Percentiles rank a stretch among this genome's conserved stretches.
phyloP scores from a whole-genome alignment of 306 rosid species.

The Lupinus albus region DNA sequence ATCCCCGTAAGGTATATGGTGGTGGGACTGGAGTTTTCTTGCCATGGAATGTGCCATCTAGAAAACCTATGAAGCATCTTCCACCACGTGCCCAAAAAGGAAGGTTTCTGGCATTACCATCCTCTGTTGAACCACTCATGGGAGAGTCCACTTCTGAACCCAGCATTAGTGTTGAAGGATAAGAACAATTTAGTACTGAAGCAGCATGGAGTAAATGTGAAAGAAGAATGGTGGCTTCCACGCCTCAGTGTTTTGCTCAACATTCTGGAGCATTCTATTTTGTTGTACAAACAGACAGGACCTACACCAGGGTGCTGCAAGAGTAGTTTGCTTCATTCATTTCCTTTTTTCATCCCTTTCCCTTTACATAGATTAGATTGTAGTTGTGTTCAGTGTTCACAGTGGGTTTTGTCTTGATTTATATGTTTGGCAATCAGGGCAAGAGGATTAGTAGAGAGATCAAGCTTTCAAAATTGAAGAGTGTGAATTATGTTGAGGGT shows the following conservation, averaged over 20 bases:
- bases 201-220: slow-evolving; percentile 49
- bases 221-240: slow-evolving; percentile 44
- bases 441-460: slow-evolving; percentile 47
- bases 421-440: slow-evolving; percentile 45
- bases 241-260: slow-evolving; percentile 41
- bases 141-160: slow-evolving; percentile 69
- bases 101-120: slow-evolving; percentile 62
- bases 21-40: slow-evolving; percentile 96
- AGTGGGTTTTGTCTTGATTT: slow-evolving; percentile 25
- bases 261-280: slow-evolving; percentile 45
- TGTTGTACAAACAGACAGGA: slow-evolving; percentile 64
- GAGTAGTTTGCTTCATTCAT: slow-evolving; percentile 43
- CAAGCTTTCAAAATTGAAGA: slow-evolving; percentile 50
- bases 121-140: slow-evolving; percentile 57
- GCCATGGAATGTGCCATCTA: slow-evolving; percentile 84
- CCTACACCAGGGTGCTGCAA: slow-evolving; percentile 50
- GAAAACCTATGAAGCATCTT: slow-evolving; percentile 86
- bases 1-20: slow-evolving; percentile 58
- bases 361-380: slow-evolving; percentile 47
- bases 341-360: not conserved
- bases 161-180: slow-evolving; percentile 54
- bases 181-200: slow-evolving; percentile 41
- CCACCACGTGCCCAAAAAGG: slow-evolving; percentile 96
- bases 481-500: slow-evolving; percentile 58
- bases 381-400: slow-evolving; percentile 36